Evolutionary conservation across 768 basidiomycete genomes (phyloP), one percentile per base, ranked within the genome.

Genomic region (Leucocoprinus leucothites): DNA sequence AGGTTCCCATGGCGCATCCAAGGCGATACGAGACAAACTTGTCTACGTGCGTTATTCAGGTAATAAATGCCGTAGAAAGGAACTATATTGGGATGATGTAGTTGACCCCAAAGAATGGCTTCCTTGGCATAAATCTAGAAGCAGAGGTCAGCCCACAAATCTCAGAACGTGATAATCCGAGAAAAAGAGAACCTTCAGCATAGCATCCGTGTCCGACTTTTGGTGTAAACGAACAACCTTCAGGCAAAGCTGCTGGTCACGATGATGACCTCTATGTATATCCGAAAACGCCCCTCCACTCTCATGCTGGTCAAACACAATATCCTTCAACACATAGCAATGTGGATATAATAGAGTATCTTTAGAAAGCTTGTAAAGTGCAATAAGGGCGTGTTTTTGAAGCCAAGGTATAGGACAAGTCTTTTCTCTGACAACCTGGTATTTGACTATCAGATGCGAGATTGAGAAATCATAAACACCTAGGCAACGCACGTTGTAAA

Each of bases 1-100:
- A 59, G 24, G 24, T 59, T 47, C 3, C 58, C 58, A 35, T 59
- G 49, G 34, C 22, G 31, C 58, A 59, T 59, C 58, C 58, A 59
- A 9, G 58, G 58, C 2, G 58, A 59, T 5, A 59, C 48, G 6
- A 59, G 54, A 31, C 53, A 59, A 8, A 36, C 24, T 31, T 36
- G 31, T 13, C 25, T 19, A 3, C 16, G 3, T 8, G 28, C 26
- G 21, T 54, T 25, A n/a, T 47, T 44, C 11, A 54, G 43, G 38
- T 47, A 43, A 36, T 54, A 54, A 5, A 54, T 46, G 14, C 53
- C 53, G n/a, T 47, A 47, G 35, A 54, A 54, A 2, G 53, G 53
- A 3, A 54, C 18, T 35, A 54, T 34, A 31, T 54, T 54, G 3
- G 53, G 53, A 46, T 54, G 53, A 16, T 13, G 26, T 19, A 54